Evolutionary conservation across 495 filamentous ascomycete species (phyloP).

Genomic region (Acidomyces sp.): DNA sequence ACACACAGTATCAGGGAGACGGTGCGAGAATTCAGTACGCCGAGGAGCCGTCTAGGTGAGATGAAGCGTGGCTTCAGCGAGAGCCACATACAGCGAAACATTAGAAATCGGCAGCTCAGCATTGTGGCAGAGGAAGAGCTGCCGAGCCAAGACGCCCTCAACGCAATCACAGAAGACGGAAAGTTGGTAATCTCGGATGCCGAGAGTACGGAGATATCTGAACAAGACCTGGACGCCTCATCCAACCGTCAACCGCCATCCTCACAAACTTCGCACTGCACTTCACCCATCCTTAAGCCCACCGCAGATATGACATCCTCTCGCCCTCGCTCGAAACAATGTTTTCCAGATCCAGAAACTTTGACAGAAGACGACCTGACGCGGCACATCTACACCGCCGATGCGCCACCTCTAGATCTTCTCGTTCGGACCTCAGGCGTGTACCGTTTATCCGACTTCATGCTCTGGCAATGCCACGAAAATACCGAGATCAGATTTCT

Average conservation of each 20-base stretch:
- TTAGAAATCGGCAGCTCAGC: conserved; percentile 42
- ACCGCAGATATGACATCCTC: background rate
- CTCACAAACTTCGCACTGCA: conserved; percentile 27
- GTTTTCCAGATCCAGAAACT: conserved; percentile 56
- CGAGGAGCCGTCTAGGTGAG: conserved; percentile 23
- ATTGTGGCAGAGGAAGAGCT: conserved; percentile 28
- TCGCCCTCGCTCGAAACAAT: conserved; percentile 19
- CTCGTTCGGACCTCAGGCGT: conserved; percentile 86
- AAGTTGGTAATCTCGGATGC: conserved; percentile 23
- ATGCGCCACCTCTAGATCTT: conserved; percentile 74
- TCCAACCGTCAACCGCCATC: conserved; percentile 11
- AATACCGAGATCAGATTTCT: conserved; percentile 85
- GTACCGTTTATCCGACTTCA: conserved; percentile 83
- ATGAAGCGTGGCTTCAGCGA: conserved; percentile 62
- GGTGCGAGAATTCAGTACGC: conserved; percentile 58
- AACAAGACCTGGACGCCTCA: conserved; percentile 16
- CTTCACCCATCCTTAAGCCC: conserved; percentile 23
- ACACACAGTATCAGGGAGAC: conserved; percentile 80
- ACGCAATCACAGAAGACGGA: conserved; percentile 9
- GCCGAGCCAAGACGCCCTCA: background rate
- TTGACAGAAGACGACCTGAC: conserved; percentile 71
- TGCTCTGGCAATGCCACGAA: conserved; percentile 96
- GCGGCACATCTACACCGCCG: conserved; percentile 70
- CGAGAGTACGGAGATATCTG: conserved; percentile 23
- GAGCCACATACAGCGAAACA: conserved; percentile 71